These are phyloP conservation scores for Trichoderma sp. DNA, from an alignment of 2,329 filamentous ascomycete species.

Conservation along the genomic window DNA sequence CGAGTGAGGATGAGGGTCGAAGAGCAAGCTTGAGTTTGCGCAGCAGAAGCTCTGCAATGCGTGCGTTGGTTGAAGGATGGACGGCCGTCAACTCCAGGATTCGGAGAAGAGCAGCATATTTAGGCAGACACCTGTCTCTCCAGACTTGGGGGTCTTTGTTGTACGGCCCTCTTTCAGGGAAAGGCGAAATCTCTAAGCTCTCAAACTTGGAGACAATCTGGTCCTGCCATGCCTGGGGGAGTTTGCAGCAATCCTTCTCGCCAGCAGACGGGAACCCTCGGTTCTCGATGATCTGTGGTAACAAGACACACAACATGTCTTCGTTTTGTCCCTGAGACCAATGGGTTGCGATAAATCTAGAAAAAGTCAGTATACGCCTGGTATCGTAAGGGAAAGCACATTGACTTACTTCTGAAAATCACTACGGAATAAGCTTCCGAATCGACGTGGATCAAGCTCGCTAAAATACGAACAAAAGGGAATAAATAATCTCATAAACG, in stretches of 20 bases:
- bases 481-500: slow-evolving; percentile 71
- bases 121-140: slow-evolving; percentile 62
- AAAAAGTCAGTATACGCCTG: background rate
- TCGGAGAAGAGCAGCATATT: slow-evolving; percentile 65
- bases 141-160: slow-evolving; percentile 61
- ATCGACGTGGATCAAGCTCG: slow-evolving; percentile 68
- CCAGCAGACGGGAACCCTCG: slow-evolving; percentile 52
- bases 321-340: slow-evolving; percentile 68
- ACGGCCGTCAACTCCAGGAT: slow-evolving; percentile 60
- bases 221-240: slow-evolving; percentile 69
- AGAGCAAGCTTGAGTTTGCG: slow-evolving; percentile 65
- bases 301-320: slow-evolving; percentile 64
- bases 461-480: slow-evolving; percentile 81
- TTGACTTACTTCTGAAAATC: slow-evolving; percentile 72
- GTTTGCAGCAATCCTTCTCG: slow-evolving; percentile 52
- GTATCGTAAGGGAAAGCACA: background rate
- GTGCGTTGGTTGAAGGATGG: slow-evolving; percentile 63
- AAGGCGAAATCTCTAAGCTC: slow-evolving; percentile 59
- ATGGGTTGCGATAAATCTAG: slow-evolving; percentile 70
- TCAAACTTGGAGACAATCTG: slow-evolving; percentile 70
- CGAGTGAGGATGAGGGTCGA: slow-evolving; percentile 55
- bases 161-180: slow-evolving; percentile 61
- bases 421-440: slow-evolving; percentile 72
- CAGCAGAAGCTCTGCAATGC: slow-evolving; percentile 63
- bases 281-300: slow-evolving; percentile 62